Conservation (phyloP, 75 land plant genomes). For the Isoetes taiwanensis region DNA sequence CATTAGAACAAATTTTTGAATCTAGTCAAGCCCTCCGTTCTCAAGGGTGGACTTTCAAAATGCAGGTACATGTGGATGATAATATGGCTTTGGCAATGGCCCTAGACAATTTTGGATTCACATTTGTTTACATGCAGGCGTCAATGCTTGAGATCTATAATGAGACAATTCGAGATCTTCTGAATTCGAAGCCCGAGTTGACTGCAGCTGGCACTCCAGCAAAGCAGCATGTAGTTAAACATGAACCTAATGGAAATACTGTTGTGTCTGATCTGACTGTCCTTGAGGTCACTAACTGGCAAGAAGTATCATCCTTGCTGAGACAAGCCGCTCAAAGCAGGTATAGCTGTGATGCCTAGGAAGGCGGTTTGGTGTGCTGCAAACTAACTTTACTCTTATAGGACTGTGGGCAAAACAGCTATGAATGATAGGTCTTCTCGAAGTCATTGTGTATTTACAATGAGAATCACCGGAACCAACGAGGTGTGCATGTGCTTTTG, state of each 20-base stretch:
- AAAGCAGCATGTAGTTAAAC: slow-evolving; percentile 68
- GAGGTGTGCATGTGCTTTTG: slow-evolving; percentile 37
- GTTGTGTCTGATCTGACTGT: slow-evolving; percentile 77
- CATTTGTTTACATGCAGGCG: slow-evolving; percentile 33
- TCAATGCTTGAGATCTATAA: slow-evolving; percentile 98
- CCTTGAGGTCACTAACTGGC: slow-evolving; percentile 60
- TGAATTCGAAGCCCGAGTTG: slow-evolving; percentile 27
- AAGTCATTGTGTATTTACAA: slow-evolving; percentile 92
- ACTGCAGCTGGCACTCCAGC: slow-evolving; percentile 10
- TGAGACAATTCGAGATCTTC: slow-evolving; percentile 81
- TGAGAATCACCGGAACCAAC: slow-evolving; percentile 68
- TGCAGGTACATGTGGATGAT: slow-evolving; percentile 52
- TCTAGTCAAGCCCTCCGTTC: slow-evolving; percentile 44
- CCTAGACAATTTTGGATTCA: not conserved
- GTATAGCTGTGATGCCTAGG: slow-evolving; percentile 15
- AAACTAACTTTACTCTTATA: slow-evolving; percentile 7
- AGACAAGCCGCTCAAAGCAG: slow-evolving; percentile 80
- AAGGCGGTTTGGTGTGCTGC: not conserved
- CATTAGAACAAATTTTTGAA: slow-evolving; percentile 81
- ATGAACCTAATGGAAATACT: slow-evolving; percentile 76
- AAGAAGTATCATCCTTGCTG: slow-evolving; percentile 67
- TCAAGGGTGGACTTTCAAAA: slow-evolving; percentile 85
- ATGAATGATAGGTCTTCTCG: slow-evolving; percentile 96
- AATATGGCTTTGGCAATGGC: not conserved
- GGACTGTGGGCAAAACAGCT: slow-evolving; percentile 79